Evolutionary conservation across 176 grass and related monocot species (phyloP).

Genomic region (Aegilops bicornis): DNA sequence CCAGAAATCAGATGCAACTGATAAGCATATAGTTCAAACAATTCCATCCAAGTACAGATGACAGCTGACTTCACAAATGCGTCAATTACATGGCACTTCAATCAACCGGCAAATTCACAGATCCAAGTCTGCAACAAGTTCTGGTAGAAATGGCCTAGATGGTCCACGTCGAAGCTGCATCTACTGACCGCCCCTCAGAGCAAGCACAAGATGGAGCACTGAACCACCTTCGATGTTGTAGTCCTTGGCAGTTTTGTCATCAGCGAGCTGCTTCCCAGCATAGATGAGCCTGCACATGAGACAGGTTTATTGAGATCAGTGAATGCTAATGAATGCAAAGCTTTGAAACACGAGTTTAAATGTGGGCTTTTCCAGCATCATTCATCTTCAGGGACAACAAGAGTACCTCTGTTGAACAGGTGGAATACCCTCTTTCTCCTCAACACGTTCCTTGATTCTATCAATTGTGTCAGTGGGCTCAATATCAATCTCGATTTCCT

Average conservation of each 20-base stretch:
- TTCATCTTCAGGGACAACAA: background rate
- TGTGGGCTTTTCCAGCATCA: background rate
- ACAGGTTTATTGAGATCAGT: background rate
- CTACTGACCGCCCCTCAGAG: conserved; percentile 74
- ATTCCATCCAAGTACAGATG: conserved; percentile 26
- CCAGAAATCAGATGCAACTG: conserved; percentile 1
- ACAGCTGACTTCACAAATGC: conserved; percentile 17
- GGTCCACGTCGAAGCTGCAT: background rate
- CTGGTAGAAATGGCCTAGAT: background rate
- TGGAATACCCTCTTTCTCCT: conserved; percentile 91
- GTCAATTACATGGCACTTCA: conserved; percentile 19
- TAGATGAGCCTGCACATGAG: conserved; percentile 63
- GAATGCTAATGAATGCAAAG: background rate
- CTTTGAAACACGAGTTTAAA: background rate
- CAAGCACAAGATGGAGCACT: conserved; percentile 93
- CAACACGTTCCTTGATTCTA: conserved; percentile 87
- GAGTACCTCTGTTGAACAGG: conserved; percentile 76
- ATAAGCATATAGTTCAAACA: conserved; percentile 19
- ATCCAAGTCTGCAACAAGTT: background rate
- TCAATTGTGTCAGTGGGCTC: conserved; percentile 70
- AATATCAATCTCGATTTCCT: conserved; percentile 81
- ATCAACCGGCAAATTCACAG: conserved; percentile 20
- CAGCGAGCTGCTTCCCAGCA: conserved; percentile 94
- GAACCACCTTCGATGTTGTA: conserved; percentile 97
- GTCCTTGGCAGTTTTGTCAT: conserved; percentile 92